phyloP scores from a whole-genome alignment of 164 flowering plant genomes.

The Euptelea pleiosperma region DNA sequence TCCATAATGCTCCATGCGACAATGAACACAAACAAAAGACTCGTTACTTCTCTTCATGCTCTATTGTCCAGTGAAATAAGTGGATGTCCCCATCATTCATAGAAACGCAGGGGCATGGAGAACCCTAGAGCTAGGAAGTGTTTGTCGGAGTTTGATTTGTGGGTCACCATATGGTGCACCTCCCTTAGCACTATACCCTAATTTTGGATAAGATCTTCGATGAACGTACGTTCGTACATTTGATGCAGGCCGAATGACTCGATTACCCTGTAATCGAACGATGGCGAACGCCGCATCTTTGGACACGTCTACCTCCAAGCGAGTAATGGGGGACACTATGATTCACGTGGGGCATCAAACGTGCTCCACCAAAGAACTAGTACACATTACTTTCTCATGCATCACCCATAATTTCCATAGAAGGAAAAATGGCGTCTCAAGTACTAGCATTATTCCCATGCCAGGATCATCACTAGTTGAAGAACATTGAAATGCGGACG shows the following conservation, averaged over 20 bases:
- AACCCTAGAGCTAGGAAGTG: too few relatives aligned
- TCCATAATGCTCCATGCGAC: conserved; percentile 21
- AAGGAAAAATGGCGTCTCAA: conserved; percentile 13
- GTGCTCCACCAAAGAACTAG: conserved; percentile 19
- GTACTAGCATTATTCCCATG: conserved; percentile 20
- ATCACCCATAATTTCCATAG: conserved; percentile 14
- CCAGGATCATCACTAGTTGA: conserved; percentile 8
- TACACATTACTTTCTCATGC: conserved; percentile 28
- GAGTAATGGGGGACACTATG: conserved; percentile 43
- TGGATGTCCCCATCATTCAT: neutral
- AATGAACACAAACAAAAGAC: conserved; percentile 10
- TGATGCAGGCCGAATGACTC: conserved; percentile 1
- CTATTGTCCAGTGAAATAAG: conserved; percentile 4
- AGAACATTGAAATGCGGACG: conserved; percentile 11
- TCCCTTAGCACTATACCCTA: neutral
- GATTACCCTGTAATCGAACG: neutral
- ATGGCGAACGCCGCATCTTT: neutral
- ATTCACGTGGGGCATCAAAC: conserved; percentile 26
- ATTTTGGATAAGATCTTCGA: conserved; percentile 5
- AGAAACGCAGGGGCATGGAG: too few relatives aligned
- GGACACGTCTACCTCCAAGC: conserved; percentile 8
- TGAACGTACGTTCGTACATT: neutral
- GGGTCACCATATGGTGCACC: neutral
- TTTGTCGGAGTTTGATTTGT: too few relatives aligned
- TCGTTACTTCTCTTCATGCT: conserved; percentile 8